Base-by-base conservation (phyloP, 257 asterid genomes). In the Echites panduratus region DNA sequence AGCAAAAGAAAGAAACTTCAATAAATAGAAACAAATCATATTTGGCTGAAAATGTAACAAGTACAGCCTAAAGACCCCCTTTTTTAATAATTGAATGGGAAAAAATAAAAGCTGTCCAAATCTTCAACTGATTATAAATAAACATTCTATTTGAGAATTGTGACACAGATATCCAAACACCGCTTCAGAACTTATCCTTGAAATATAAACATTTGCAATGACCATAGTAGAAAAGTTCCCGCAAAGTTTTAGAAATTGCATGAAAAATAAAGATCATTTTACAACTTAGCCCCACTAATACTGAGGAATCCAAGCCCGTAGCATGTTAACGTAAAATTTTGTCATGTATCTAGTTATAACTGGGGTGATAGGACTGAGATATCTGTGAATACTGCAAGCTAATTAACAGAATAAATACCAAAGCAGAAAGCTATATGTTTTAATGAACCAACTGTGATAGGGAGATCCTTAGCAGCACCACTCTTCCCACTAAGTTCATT, bases 1-100 rank as follows among this genome's bases (percentile, higher is more conserved):
- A 76, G 75, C 29, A 49, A 38, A 48, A 35, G 17, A 50, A 29
- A 59, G 70, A 19, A 65, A 26, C 59, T 62, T n/a, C 20, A 66
- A 27, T 47, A 62, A 19, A 24, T 40, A 27, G 13, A 48, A 17
- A 22, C 26, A n/a, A 6, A 63, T 7, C 2, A 24, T 24, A 26
- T 22, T 27, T 9, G 26, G 65, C 77, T 12, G 44, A 65, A 49
- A 7, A 67, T 9, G n/a, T 38, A 44, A 45, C 16, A 4, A 2
- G 4, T 22, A 9, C 70, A 66, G 11, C 57, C 40, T 4, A 49
- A 13, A 11, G 24, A 63, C 35, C 68, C 14, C 49, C 49, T 38
- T 64, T 63, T 6, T 7, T 19, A 10, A 32, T 48, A 35, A 19
- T 38, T 64, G 24, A 64, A 58, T 58, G 4, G 65, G 20, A 26